Conservation (phyloP, 2,329 filamentous ascomycete genomes). For the Septoria petroselini region DNA sequence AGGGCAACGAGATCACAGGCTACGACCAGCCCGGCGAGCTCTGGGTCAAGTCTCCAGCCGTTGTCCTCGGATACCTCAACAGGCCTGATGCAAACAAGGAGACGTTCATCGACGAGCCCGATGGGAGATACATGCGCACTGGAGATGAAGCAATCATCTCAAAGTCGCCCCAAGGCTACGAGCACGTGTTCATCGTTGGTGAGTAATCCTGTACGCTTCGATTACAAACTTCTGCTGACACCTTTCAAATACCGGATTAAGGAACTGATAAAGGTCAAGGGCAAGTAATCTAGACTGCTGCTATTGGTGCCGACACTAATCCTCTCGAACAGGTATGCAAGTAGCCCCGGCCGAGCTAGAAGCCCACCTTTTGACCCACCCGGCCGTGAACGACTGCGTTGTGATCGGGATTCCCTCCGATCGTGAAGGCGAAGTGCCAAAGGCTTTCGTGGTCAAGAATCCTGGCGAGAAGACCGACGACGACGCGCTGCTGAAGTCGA, state of each 20-base stretch:
- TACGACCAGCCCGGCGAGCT: conserved; percentile 78
- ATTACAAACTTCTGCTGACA: too few species aligned
- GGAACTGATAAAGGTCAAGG: conserved; percentile 57
- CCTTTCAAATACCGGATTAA: too few species aligned
- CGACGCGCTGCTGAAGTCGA: conserved; percentile 49
- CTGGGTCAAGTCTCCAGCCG: conserved; percentile 70
- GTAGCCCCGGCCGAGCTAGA: conserved; percentile 82
- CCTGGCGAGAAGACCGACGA: conserved; percentile 50
- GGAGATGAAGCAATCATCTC: conserved; percentile 78
- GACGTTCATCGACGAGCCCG: conserved; percentile 64
- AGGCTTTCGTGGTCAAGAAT: conserved; percentile 62
- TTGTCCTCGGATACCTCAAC: conserved; percentile 80
- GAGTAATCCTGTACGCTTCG: too few species aligned
- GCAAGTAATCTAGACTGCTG: conserved; percentile 42
- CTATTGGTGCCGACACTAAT: too few species aligned
- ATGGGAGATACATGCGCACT: conserved; percentile 66
- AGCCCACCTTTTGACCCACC: conserved; percentile 71
- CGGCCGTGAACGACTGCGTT: conserved; percentile 71
- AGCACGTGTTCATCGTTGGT: conserved; percentile 86
- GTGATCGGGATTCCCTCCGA: conserved; percentile 72
- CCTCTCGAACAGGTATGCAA: conserved; percentile 46
- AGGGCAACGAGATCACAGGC: conserved; percentile 67
- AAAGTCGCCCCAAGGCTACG: conserved; percentile 61
- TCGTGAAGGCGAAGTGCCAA: conserved; percentile 59
- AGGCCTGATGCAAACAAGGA: conserved; percentile 73